Percentiles rank a stretch among this genome's conserved stretches.
Evolutionary conservation across 208 protist genomes (phyloP).

Genomic region (Giardia muris): DNA sequence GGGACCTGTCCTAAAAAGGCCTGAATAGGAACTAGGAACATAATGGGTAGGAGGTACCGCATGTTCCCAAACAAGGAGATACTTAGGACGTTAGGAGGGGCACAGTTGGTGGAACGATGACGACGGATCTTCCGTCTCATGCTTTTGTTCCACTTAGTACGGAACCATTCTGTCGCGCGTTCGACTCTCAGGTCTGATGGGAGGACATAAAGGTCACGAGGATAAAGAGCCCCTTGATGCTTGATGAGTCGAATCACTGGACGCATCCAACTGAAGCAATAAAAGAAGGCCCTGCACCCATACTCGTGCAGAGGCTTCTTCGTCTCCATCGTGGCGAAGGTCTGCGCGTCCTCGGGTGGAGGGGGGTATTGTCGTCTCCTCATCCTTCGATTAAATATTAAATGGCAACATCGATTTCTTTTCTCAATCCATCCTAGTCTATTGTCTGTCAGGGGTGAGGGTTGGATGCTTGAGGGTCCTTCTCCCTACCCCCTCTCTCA

Average conservation of each 20-base stretch:
- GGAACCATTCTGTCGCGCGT: neutral
- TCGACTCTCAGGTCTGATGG: neutral
- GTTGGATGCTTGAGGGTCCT: no score
- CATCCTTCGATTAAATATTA: no score
- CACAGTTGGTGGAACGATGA: neutral
- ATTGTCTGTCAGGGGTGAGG: no score
- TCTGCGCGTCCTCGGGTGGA: neutral
- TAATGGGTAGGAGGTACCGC: neutral
- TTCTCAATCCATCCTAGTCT: no score
- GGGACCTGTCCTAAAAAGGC: neutral
- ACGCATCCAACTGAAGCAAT: neutral
- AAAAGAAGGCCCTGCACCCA: neutral
- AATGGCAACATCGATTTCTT: no score
- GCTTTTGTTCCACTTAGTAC: neutral
- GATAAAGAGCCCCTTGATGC: neutral
- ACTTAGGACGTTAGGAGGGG: neutral
- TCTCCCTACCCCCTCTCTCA: no score
- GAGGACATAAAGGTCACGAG: neutral
- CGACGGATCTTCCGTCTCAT: neutral
- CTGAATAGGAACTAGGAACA: neutral
- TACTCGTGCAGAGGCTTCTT: neutral
- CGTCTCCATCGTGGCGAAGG: neutral
- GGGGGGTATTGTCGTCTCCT: no score
- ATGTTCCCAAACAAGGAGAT: neutral
- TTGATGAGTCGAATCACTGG: neutral